Evolutionary conservation across 1,284 basidiomycete species (phyloP).

Genomic region (Ceratobasidium sp.): DNA sequence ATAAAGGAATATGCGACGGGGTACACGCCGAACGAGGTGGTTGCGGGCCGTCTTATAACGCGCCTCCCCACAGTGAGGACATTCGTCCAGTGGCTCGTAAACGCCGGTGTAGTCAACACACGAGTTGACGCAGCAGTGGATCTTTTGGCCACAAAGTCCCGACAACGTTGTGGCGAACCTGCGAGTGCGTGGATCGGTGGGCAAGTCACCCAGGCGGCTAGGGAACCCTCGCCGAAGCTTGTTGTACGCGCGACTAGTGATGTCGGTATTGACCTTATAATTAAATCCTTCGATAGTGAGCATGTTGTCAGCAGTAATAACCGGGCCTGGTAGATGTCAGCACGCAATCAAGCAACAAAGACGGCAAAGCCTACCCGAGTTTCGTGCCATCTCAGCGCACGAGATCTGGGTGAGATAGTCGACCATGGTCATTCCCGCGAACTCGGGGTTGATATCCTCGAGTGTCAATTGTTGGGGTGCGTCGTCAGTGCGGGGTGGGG

Average conservation of each 20-base stretch:
- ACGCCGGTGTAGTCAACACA: constrained; percentile 42
- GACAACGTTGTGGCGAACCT: background rate
- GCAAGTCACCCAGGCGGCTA: background rate
- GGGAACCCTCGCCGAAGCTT: constrained; percentile 32
- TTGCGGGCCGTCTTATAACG: constrained; percentile 28
- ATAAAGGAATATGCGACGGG: constrained; percentile 40
- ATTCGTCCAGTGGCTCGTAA: constrained; percentile 6
- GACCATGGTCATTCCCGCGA: background rate
- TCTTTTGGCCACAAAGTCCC: background rate
- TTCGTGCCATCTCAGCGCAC: background rate
- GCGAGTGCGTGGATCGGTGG: background rate
- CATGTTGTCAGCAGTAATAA: background rate
- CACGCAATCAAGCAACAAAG: background rate
- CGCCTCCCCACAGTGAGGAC: constrained; percentile 41
- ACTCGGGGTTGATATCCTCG: background rate
- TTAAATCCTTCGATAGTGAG: constrained; percentile 28
- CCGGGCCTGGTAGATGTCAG: background rate
- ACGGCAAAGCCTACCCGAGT: background rate
- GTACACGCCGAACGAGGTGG: background rate
- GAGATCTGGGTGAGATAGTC: background rate
- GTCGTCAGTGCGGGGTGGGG: background rate
- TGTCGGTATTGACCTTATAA: constrained; percentile 41
- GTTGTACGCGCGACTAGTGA: constrained; percentile 15
- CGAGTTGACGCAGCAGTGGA: constrained; percentile 45
- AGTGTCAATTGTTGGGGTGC: background rate